These are phyloP conservation scores for Acrocalymma vagum DNA, from an alignment of 2,329 filamentous ascomycete species.

Conservation along the genomic window DNA sequence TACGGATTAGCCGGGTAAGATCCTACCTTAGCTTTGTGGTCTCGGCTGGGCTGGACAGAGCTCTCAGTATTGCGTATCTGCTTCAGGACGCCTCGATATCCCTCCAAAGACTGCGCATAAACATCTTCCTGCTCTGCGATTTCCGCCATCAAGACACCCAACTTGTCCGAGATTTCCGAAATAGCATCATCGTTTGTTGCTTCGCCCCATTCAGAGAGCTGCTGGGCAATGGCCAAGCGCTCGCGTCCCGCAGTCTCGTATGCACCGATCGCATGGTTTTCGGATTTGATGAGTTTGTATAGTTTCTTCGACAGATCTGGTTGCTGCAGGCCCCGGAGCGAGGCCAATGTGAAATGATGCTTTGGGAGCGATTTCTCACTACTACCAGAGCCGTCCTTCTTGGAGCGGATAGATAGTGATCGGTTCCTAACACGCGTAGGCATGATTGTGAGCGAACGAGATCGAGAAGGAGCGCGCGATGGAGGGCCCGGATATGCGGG, in stretches of 20 bases:
- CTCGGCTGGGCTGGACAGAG: slow-evolving; percentile 91
- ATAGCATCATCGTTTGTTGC: slow-evolving; percentile 86
- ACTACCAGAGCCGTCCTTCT: slow-evolving; percentile 58
- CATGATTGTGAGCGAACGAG: slow-evolving; percentile 41
- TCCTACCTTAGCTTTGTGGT: slow-evolving; percentile 76
- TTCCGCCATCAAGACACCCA: slow-evolving; percentile 90
- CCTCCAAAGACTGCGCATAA: slow-evolving; percentile 87
- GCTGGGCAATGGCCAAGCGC: slow-evolving; percentile 82
- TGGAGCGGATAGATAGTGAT: slow-evolving; percentile 76
- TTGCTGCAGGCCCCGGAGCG: slow-evolving; percentile 83
- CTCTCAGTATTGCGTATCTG: slow-evolving; percentile 94
- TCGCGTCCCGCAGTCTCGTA: slow-evolving; percentile 88
- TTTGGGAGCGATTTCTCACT: slow-evolving; percentile 57
- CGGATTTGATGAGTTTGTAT: slow-evolving; percentile 91
- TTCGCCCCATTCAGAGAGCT: slow-evolving; percentile 97
- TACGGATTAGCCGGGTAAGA: neutral
- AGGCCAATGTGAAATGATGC: slow-evolving; percentile 84
- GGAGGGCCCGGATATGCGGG: slow-evolving; percentile 31
- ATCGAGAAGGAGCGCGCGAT: slow-evolving; percentile 28
- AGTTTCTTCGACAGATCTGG: slow-evolving; percentile 90
- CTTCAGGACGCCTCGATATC: slow-evolving; percentile 84
- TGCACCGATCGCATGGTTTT: slow-evolving; percentile 85
- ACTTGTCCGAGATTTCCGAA: slow-evolving; percentile 92
- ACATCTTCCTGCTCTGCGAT: slow-evolving; percentile 92
- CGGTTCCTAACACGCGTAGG: slow-evolving; percentile 67